Base-by-base conservation (phyloP, 768 basidiomycete species). In the Lactarius psammicola region DNA sequence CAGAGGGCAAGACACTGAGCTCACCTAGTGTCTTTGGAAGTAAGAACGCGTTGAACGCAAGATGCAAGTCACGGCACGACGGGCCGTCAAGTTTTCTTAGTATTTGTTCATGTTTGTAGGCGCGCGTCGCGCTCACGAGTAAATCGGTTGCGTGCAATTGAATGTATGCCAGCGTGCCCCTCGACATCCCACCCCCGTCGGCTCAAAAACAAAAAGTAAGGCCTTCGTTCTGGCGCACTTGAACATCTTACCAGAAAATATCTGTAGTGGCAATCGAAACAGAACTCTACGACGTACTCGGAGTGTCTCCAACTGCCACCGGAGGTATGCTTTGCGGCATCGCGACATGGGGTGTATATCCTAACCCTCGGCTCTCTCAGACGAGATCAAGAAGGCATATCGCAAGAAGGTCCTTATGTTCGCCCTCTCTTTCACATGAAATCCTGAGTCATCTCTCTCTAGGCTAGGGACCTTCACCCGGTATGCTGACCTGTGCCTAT, bases 381-480 rank as follows among this genome's bases (percentile, higher is more conserved):
- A 81, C 69, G 93, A 98, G 68, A 93, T 98, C 72, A 95, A 95
- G 78, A 92, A 91, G 74, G 95, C 95, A 18, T 98, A 98, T 75
- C 88, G 90, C 75, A 90, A 85, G 79, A 95, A 95, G 87, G 94
- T 92, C 62, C 60, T 78, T 71, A 72, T 75, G 38, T 36, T 63
- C 40, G 61, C 59, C 69, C 63, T 59, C n/a, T 72, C 40, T 60
- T 44, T 42, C 60, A 53, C 67, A 69, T 69, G 57, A 63, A 56
- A 51, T 72, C 69, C 69, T 72, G 56, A 68, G 60, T 46, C 59
- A 66, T 63, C 51, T 66, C 36, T 66, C 64, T 60, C 4, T 72
- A 94, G 90, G 94, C 94, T 36, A 93, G 88, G 74, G 85, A 92
- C 73, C 88, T 92, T 69, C 93, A 95, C 75, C 94, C 94, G 53